Evolutionary conservation across 2,329 filamentous ascomycete genomes (phyloP).

Genomic region (Talaromyces amestolkiae): DNA sequence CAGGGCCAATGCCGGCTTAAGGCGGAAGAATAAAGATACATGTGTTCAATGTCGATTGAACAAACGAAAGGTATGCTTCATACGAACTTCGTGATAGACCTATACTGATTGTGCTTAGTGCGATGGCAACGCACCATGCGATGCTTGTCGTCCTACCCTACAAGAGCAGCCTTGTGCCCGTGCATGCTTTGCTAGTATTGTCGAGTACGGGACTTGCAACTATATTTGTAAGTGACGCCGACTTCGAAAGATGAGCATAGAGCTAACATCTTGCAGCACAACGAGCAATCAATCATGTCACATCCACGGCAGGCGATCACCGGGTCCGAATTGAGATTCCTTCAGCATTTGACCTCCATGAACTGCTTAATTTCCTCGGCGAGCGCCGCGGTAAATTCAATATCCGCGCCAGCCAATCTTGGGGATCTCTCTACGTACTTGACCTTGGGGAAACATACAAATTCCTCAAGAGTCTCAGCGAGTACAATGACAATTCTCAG

Average conservation of each 20-base stretch:
- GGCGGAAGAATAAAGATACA: slow-evolving; percentile 45
- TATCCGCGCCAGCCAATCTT: slow-evolving; percentile 43
- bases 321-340: slow-evolving; percentile 43
- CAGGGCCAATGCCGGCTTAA: slow-evolving; percentile 41
- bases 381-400: slow-evolving; percentile 44
- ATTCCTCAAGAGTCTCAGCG: slow-evolving; percentile 39
- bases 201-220: slow-evolving; percentile 46
- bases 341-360: slow-evolving; percentile 38
- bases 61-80: slow-evolving; percentile 41
- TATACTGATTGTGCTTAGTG: slow-evolving; percentile 29
- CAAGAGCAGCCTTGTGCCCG: slow-evolving; percentile 45
- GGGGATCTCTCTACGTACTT: slow-evolving; percentile 43
- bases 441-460: slow-evolving; percentile 43
- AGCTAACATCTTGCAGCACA: slow-evolving; percentile 32
- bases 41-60: slow-evolving; percentile 46
- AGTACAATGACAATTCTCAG: slow-evolving; percentile 38
- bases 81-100: slow-evolving; percentile 11
- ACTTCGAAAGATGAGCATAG: background rate
- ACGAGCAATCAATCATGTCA: slow-evolving; percentile 44
- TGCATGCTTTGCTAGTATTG: slow-evolving; percentile 45
- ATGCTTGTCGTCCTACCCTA: slow-evolving; percentile 42
- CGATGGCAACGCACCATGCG: slow-evolving; percentile 43
- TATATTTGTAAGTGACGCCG: slow-evolving; percentile 41
- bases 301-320: slow-evolving; percentile 31
- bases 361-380: slow-evolving; percentile 37